phyloP scores from a whole-genome alignment of 108 stramenopile species.

The Epipyxis sp. region DNA sequence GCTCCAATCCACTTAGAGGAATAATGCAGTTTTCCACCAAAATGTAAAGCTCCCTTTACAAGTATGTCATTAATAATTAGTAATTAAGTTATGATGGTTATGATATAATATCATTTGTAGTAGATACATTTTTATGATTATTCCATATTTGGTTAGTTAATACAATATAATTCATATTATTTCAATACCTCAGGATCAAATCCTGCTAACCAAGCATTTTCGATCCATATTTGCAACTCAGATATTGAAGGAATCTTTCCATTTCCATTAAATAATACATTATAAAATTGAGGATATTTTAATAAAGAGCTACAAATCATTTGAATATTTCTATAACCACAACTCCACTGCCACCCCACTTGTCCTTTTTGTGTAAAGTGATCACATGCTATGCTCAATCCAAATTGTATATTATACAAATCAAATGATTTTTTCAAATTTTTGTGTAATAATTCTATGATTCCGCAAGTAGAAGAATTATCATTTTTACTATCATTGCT shows the following conservation, averaged over 20 bases:
- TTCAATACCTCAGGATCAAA: constrained; percentile 45
- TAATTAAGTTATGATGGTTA: neutral
- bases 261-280: neutral
- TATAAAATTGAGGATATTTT: constrained; percentile 39
- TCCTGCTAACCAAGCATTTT: constrained; percentile 47
- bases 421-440: too few relatives aligned
- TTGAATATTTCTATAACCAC: constrained; percentile 55
- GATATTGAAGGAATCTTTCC: constrained; percentile 33
- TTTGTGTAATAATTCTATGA: too few relatives aligned
- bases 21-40: constrained; percentile 30
- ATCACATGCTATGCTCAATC: too few relatives aligned
- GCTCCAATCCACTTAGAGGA: constrained; percentile 47
- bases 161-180: constrained; percentile 43
- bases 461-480: too few relatives aligned
- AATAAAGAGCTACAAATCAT: constrained; percentile 46
- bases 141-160: too few relatives aligned
- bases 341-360: constrained; percentile 39
- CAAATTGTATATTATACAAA: too few relatives aligned
- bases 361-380: constrained; percentile 40
- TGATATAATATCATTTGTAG: neutral
- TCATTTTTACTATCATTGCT: too few relatives aligned
- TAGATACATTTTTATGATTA: neutral
- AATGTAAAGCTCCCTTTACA: neutral
- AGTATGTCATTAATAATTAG: too few relatives aligned
- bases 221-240: constrained; percentile 49